Percentiles rank a stretch among this genome's conserved stretches.
phyloP scores from a whole-genome alignment of 2,329 filamentous ascomycete species.

The Mariannaea elegans region DNA sequence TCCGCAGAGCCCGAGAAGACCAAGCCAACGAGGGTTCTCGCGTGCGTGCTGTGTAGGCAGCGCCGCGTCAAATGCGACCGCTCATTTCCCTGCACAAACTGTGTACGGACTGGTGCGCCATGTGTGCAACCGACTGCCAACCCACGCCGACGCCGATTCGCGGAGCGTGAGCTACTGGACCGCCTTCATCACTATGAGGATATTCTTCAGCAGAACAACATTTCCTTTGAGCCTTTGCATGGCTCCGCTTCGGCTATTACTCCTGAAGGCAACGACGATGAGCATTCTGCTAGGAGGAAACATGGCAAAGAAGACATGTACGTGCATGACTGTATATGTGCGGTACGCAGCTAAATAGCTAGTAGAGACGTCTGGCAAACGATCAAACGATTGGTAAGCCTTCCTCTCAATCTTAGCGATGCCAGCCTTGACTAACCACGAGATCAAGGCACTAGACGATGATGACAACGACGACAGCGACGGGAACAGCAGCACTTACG shows the following conservation, averaged over 20 bases:
- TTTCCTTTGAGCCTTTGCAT: slow-evolving; percentile 62
- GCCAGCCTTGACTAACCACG: too few species aligned
- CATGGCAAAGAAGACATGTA: neutral
- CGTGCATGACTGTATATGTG: too few species aligned
- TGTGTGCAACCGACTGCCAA: slow-evolving; percentile 53
- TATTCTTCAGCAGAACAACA: slow-evolving; percentile 62
- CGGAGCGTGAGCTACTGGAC: slow-evolving; percentile 67
- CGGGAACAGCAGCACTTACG: too few species aligned
- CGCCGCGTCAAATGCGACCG: slow-evolving; percentile 71
- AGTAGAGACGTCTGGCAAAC: neutral
- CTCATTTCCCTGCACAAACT: slow-evolving; percentile 65
- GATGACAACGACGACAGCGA: too few species aligned
- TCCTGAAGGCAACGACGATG: too few species aligned
- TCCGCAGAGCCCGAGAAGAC: neutral
- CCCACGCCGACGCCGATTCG: slow-evolving; percentile 52
- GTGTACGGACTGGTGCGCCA: slow-evolving; percentile 52
- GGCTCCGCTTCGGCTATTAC: too few species aligned
- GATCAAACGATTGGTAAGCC: neutral
- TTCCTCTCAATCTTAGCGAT: too few species aligned
- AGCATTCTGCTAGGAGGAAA: too few species aligned
- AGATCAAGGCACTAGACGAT: slow-evolving; percentile 49
- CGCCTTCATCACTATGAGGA: slow-evolving; percentile 65
- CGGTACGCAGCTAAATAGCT: neutral
- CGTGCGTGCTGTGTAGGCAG: slow-evolving; percentile 70
- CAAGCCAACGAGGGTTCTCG: slow-evolving; percentile 41